Conservation (phyloP, 1,139 yeast species). For the Candida sojae region DNA sequence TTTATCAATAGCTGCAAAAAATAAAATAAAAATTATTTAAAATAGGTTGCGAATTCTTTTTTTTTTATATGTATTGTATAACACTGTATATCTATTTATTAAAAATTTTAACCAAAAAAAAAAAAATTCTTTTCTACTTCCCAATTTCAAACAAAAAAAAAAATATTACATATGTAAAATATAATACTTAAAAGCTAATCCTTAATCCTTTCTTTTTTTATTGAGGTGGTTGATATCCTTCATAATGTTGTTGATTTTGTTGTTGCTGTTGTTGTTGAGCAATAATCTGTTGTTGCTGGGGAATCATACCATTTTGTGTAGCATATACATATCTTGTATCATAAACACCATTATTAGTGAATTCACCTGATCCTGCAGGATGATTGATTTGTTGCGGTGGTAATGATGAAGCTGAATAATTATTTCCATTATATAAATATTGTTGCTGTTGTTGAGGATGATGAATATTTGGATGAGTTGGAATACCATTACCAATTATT, state of each 20-base stretch:
- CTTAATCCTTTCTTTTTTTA: background rate
- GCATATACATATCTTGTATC: constrained; percentile 18
- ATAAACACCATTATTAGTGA: constrained; percentile 19
- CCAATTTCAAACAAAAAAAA: background rate
- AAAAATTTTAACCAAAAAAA: background rate
- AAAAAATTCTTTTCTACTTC: background rate
- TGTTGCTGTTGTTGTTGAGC: background rate
- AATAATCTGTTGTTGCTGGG: constrained; percentile 1
- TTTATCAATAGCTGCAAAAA: no score
- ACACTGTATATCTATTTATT: background rate
- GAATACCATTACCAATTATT: constrained; percentile 1
- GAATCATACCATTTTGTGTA: background rate
- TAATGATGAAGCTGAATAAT: constrained; percentile 1
- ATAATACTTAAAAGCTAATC: background rate
- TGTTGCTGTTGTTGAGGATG: constrained; percentile 12
- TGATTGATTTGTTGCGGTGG: constrained; percentile 9
- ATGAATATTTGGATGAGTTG: constrained; percentile 1
- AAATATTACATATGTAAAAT: background rate
- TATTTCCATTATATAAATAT: constrained; percentile 1
- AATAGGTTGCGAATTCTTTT: no score
- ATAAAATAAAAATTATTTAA: no score
- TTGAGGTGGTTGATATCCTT: constrained; percentile 15
- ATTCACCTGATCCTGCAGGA: constrained; percentile 20
- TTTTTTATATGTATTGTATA: no score
- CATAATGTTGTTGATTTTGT: constrained; percentile 15